Evolutionary conservation across 352 stramenopile genomes (phyloP).

Genomic region (Globisporangium emineosum): DNA sequence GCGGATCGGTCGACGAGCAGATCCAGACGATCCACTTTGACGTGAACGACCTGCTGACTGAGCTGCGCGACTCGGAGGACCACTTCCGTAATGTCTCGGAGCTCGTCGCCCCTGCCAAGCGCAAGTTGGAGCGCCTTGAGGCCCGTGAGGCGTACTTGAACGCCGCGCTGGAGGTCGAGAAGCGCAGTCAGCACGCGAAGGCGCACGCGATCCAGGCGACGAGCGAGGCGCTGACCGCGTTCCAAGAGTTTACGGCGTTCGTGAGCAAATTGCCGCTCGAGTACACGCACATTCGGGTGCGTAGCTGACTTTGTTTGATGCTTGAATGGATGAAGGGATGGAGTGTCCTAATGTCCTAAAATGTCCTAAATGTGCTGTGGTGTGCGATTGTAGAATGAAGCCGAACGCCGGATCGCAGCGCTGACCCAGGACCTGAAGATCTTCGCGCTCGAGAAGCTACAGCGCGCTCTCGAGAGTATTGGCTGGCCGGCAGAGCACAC

Average conservation of each 20-base stretch:
- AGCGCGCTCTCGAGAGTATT: slow-evolving; percentile 36
- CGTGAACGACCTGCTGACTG: slow-evolving; percentile 16
- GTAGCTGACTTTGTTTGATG: background rate
- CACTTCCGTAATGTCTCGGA: slow-evolving; percentile 50
- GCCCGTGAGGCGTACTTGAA: slow-evolving; percentile 43
- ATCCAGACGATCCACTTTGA: background rate
- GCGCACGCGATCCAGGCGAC: slow-evolving; percentile 38
- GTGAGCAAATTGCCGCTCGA: slow-evolving; percentile 36
- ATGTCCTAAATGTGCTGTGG: background rate
- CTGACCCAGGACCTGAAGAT: slow-evolving; percentile 44
- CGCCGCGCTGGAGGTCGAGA: slow-evolving; percentile 50
- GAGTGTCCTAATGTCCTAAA: background rate
- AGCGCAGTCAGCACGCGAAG: slow-evolving; percentile 41
- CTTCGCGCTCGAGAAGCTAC: slow-evolving; percentile 54
- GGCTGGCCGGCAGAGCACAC: slow-evolving; percentile 44
- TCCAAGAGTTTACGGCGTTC: slow-evolving; percentile 36
- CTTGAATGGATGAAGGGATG: background rate
- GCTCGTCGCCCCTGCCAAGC: slow-evolving; percentile 31
- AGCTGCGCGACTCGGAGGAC: slow-evolving; percentile 27
- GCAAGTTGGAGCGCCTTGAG: slow-evolving; percentile 33
- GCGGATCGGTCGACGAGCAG: background rate
- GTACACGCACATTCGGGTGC: slow-evolving; percentile 46
- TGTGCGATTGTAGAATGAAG: slow-evolving; percentile 33
- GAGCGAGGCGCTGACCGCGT: slow-evolving; percentile 37
- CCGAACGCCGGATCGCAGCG: slow-evolving; percentile 35